These are phyloP conservation scores for Globisporangium nagaii DNA, from an alignment of 352 stramenopile species.

Conservation along the genomic window DNA sequence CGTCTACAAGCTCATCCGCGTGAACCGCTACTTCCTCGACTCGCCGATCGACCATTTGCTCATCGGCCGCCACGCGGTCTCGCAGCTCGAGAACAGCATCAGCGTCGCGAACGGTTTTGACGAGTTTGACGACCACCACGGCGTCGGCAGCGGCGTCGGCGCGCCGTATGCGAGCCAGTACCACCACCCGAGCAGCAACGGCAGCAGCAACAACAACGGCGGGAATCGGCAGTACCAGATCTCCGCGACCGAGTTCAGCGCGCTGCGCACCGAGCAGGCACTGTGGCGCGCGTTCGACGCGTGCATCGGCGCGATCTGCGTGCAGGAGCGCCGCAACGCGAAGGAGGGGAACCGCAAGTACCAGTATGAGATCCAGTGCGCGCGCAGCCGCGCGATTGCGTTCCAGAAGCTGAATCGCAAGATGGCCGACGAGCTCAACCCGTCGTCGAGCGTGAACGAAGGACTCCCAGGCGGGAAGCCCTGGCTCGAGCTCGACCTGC, in stretches of 20 bases:
- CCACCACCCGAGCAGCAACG: constrained; percentile 6
- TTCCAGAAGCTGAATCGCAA: constrained; percentile 52
- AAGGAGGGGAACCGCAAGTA: constrained; percentile 57
- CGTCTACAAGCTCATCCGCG: constrained; percentile 55
- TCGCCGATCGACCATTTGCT: constrained; percentile 68
- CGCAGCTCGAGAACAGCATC: constrained; percentile 25
- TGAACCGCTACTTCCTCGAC: constrained; percentile 56
- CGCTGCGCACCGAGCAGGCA: constrained; percentile 53
- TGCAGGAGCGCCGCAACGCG: constrained; percentile 48
- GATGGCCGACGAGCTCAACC: constrained; percentile 26
- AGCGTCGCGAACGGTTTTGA: constrained; percentile 18
- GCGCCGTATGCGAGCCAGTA: not conserved
- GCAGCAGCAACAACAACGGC: constrained; percentile 2
- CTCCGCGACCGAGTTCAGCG: constrained; percentile 35
- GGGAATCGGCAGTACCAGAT: constrained; percentile 14
- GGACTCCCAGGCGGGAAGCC: constrained; percentile 47
- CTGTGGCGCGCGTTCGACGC: constrained; percentile 76
- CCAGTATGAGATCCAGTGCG: constrained; percentile 44
- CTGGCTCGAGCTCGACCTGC: constrained; percentile 46
- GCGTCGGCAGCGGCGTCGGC: constrained; percentile 5
- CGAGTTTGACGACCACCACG: constrained; percentile 21
- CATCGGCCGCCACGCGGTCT: constrained; percentile 42
- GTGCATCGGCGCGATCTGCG: constrained; percentile 53
- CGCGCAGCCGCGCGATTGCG: constrained; percentile 38
- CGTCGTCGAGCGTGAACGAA: constrained; percentile 41